Base-by-base conservation (phyloP, 2,329 filamentous ascomycete species). In the Leptosphaerulina australis region DNA sequence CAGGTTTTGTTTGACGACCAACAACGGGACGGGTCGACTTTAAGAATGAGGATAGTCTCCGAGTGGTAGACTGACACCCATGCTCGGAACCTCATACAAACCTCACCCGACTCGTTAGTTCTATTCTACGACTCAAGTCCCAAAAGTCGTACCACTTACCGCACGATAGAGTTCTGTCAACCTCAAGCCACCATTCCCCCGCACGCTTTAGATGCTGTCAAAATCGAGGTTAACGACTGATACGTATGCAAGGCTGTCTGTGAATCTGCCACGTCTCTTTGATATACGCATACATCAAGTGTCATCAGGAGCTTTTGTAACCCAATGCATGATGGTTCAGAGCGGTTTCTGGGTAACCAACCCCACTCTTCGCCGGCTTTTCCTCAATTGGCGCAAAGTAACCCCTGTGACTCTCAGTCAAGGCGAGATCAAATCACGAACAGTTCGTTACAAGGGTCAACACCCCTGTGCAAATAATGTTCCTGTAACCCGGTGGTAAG, bases 321-420 rank as follows among this genome's bases (percentile, higher is more conserved):
- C 35, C 40, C 21, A 26, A 21, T 38, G 17, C 12, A 24, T 34
- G 29, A 28, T 15, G 12, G 24, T 30, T 35, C 22, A 24, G 26
- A 11, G n/a, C 17, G 22, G 39, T 44, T 44, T 44, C 40, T 39
- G 18, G 29, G 11, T 22, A 14, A 1, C 21, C 7, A 12, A 20
- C 53, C 38, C 45, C 53, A 53, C 53, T 41, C 21, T 31, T 26
- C 15, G 40, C 22, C 17, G 8, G 18, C 8, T 12, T 22, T 12
- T 31, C 38, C 29, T 44, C 53, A 55, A 55, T 55, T 33, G 43
- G 37, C 31, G 31, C 31, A 38, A 28, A 30, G 24, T 39, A 34
- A 22, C 31, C 36, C 24, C 33, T 52, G 53, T 45, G 51, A 31
- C 29, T 22, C 15, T 54, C 48, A 51, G 52, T 58, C 50, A 44